These are phyloP conservation scores for Ampelocalamus luodianensis DNA, from an alignment of 176 grass and related monocot species.

Conservation along the genomic window DNA sequence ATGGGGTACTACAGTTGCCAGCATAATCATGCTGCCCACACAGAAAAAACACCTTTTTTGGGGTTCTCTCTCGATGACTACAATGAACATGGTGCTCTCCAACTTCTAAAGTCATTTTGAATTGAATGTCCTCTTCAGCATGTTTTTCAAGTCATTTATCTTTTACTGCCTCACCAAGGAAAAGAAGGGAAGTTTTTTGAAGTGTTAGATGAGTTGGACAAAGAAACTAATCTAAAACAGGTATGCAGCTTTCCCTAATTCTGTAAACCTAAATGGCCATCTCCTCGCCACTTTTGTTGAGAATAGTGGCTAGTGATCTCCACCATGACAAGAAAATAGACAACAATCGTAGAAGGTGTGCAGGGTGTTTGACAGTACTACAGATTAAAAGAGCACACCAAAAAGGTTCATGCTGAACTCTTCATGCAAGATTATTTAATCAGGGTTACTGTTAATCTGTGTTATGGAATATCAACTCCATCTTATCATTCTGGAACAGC, in stretches of 20 bases:
- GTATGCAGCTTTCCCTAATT: background rate
- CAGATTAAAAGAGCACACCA: background rate
- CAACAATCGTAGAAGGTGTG: background rate
- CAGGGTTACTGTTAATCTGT: background rate
- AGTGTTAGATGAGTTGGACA: constrained; percentile 29
- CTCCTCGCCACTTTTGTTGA: background rate
- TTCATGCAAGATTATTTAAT: background rate
- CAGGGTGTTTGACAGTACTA: background rate
- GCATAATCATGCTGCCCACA: constrained; percentile 51
- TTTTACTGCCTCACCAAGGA: constrained; percentile 10
- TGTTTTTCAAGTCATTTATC: background rate
- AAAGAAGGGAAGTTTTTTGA: background rate
- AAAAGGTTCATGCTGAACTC: background rate
- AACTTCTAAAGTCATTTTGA: background rate
- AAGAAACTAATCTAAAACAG: constrained; percentile 8
- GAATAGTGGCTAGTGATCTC: constrained; percentile 8
- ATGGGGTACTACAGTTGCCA: constrained; percentile 20
- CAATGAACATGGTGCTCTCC: constrained; percentile 29
- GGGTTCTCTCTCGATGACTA: constrained; percentile 8
- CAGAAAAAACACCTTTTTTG: background rate
- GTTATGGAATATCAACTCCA: background rate
- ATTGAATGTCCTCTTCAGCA: constrained; percentile 20
- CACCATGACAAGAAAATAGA: background rate
- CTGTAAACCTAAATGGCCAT: background rate
- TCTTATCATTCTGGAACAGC: background rate